Evolutionary conservation across 306 rosid species (phyloP).

Genomic region (Prunus persica): Prunus_persica_NCBIv2 NC_034009.1:16884501-16885000

Average conservation of each 20-base stretch:
- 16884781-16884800: constrained; percentile 8
- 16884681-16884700: constrained; percentile 60
- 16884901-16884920: background rate
- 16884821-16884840: background rate
- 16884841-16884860: background rate
- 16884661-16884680: constrained; percentile 92
- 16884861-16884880: background rate
- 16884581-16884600: background rate
- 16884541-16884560: background rate
- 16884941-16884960: background rate
- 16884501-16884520: background rate
- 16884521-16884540: background rate
- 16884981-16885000: background rate
- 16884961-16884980: background rate
- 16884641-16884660: constrained; percentile 82
- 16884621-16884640: constrained; percentile 51
- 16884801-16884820: background rate
- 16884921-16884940: background rate
- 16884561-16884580: background rate
- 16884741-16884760: constrained; percentile 18
- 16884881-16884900: background rate
- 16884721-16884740: constrained; percentile 73
- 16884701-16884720: constrained; percentile 82
- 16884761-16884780: background rate
- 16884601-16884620: background rate